Conservation (phyloP, 805 yeast species). For the Komagataella pseudopastoris region DNA sequence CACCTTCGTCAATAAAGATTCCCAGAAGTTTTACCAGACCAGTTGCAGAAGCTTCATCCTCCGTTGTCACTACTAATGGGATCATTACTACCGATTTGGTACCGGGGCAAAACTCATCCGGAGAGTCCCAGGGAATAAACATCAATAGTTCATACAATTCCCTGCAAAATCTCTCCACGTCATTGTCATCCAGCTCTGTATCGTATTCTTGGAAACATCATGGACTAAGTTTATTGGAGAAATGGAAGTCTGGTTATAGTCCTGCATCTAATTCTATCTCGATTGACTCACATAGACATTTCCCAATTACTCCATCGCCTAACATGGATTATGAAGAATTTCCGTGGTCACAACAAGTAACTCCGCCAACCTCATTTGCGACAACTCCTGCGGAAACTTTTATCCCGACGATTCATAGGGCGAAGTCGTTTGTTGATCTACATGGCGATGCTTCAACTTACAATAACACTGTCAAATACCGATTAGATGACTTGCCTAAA, state of each 20-base stretch:
- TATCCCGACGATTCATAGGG: not conserved
- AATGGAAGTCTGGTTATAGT: constrained; percentile 24
- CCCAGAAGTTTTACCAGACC: not conserved
- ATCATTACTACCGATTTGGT: not conserved
- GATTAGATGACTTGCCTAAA: not conserved
- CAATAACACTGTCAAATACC: not conserved
- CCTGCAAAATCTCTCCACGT: constrained; percentile 19
- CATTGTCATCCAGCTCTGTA: constrained; percentile 25
- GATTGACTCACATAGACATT: not conserved
- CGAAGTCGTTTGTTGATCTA: not conserved
- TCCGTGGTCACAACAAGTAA: constrained; percentile 10
- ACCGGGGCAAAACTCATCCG: not conserved
- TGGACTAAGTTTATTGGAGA: constrained; percentile 29
- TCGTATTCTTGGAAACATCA: constrained; percentile 27
- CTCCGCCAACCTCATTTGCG: constrained; percentile 1
- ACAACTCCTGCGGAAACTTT: not conserved
- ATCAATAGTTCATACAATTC: constrained; percentile 20
- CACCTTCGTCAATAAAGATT: not conserved
- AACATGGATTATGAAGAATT: constrained; percentile 14
- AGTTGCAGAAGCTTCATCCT: not conserved
- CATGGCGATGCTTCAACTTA: not conserved
- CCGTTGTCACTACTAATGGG: not conserved
- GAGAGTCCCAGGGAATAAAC: constrained; percentile 3
- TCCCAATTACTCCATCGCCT: constrained; percentile 13
- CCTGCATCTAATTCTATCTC: constrained; percentile 1